Percentiles rank a stretch among this genome's conserved stretches.
Conservation (phyloP, 2,329 filamentous ascomycete genomes). For the Aureobasidium sp. region DNA sequence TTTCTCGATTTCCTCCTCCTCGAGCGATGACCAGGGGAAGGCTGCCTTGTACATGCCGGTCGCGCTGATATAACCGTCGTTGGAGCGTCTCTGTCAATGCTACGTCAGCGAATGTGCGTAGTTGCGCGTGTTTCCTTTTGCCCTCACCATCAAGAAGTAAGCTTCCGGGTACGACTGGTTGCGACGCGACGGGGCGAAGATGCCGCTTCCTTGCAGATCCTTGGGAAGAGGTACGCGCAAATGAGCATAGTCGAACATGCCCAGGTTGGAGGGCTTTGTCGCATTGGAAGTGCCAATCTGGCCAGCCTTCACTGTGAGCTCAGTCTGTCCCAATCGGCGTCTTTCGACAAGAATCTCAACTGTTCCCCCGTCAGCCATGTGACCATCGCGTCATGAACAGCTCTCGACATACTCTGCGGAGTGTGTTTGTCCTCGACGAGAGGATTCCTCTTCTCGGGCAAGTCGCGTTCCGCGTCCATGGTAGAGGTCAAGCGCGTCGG, state of each 20-base stretch:
- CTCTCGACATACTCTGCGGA: conserved; percentile 48
- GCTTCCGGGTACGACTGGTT: conserved; percentile 62
- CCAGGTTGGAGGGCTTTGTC: conserved; percentile 63
- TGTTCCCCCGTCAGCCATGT: conserved; percentile 18
- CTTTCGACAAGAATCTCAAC: conserved; percentile 60
- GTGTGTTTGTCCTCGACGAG: conserved; percentile 54
- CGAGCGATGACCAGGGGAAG: conserved; percentile 63
- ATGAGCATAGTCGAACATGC: conserved; percentile 92
- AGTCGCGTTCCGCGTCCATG: conserved; percentile 23
- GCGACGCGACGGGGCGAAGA: conserved; percentile 65
- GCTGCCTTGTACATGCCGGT: conserved; percentile 91
- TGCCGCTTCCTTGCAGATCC: conserved; percentile 77
- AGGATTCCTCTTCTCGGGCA: conserved; percentile 57
- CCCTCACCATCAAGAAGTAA: conserved; percentile 80
- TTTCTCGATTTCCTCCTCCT: conserved; percentile 64
- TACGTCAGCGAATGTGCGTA: neutral
- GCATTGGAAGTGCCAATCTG: conserved; percentile 62
- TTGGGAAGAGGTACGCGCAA: conserved; percentile 86
- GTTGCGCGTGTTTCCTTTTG: conserved; percentile 18
- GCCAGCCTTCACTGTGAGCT: conserved; percentile 73
- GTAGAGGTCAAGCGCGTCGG: conserved; percentile 1
- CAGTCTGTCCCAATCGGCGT: conserved; percentile 85
- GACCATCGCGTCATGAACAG: neutral
- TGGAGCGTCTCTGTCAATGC: conserved; percentile 57
- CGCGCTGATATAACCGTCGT: conserved; percentile 74